Percentiles rank a stretch among this genome's conserved stretches.
These are phyloP conservation scores for Cylindrotheca fusiformis DNA, from an alignment of 108 stramenopile genomes.

Conservation along the genomic window DNA sequence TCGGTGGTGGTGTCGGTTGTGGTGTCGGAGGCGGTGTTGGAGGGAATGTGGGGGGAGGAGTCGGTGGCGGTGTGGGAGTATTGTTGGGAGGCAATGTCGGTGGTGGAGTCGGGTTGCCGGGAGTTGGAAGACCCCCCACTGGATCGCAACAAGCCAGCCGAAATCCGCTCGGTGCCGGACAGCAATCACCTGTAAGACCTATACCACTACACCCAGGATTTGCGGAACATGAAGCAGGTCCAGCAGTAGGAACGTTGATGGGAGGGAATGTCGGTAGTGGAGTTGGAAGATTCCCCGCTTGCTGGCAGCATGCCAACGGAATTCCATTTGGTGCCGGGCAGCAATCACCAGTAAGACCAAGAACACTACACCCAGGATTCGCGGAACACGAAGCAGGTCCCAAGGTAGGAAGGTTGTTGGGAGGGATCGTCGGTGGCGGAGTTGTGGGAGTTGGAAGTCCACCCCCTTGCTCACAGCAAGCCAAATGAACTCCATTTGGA, in stretches of 20 bases:
- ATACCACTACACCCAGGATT: conserved; percentile 17
- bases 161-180: conserved; percentile 32
- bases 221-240: conserved; percentile 13
- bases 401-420: not conserved
- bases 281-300: too few relatives aligned
- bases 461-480: too few relatives aligned
- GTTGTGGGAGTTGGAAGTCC: too few relatives aligned
- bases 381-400: conserved; percentile 15
- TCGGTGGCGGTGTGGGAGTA: not conserved
- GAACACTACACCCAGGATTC: conserved; percentile 15
- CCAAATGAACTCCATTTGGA: too few relatives aligned
- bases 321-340: conserved; percentile 35
- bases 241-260: not conserved
- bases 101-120: not conserved
- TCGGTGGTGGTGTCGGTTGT: too few relatives aligned
- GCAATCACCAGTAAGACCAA: conserved; percentile 31
- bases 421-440: not conserved
- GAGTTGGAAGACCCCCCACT: too few relatives aligned
- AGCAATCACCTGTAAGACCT: conserved; percentile 34
- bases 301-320: too few relatives aligned
- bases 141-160: too few relatives aligned
- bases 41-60: not conserved
- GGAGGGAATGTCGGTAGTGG: not conserved
- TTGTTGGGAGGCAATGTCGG: not conserved
- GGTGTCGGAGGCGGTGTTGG: not conserved